phyloP scores from a whole-genome alignment of 805 yeast genomes.

The Phaffomyces antillensis region DNA sequence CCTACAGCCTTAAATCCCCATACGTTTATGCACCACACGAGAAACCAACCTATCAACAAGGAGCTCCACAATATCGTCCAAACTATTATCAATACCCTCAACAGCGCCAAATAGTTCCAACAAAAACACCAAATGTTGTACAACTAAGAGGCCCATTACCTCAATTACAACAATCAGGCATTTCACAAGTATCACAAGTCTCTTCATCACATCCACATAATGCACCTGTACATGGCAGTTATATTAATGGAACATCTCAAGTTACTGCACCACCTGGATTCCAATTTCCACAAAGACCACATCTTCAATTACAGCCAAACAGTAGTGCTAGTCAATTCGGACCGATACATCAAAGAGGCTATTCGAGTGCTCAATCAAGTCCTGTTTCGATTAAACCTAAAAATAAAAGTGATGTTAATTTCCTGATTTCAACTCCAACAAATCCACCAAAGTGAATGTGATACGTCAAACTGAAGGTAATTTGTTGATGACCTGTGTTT shows the following conservation, averaged over 20 bases:
- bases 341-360: neutral
- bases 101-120: neutral
- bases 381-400: slow-evolving; percentile 1
- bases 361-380: neutral
- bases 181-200: neutral
- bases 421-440: slow-evolving; percentile 21
- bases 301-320: slow-evolving; percentile 1
- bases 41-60: neutral
- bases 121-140: neutral
- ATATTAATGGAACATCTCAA: no score
- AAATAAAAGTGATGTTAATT: slow-evolving; percentile 20
- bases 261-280: neutral
- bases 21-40: slow-evolving; percentile 9
- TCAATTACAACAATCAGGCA: neutral
- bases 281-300: slow-evolving; percentile 1
- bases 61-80: slow-evolving; percentile 3
- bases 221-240: neutral
- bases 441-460: slow-evolving; percentile 18
- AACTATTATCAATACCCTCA: slow-evolving; percentile 6
- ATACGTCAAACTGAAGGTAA: neutral
- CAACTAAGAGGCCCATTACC: neutral
- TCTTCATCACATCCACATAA: neutral
- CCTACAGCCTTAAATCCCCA: slow-evolving; percentile 8
- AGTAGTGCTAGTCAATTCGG: no score
- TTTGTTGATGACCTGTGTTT: no score